Evolutionary conservation across 768 basidiomycete genomes (phyloP).

Genomic region (Russula emetica): DNA sequence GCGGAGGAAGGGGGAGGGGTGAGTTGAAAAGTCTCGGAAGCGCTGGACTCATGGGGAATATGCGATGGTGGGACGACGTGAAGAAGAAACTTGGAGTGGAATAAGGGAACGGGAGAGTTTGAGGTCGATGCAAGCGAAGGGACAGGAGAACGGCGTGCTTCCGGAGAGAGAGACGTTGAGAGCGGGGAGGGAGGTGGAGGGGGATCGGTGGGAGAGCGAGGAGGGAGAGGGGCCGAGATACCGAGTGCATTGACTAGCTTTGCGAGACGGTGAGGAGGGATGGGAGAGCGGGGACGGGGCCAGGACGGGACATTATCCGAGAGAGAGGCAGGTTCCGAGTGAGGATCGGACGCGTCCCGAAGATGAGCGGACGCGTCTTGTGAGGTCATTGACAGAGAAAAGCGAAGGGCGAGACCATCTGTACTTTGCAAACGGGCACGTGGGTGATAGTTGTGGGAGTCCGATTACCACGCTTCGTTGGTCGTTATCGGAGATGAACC

Average conservation of each 20-base stretch:
- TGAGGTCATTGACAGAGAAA: constrained; percentile 2
- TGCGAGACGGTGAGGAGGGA: constrained; percentile 72
- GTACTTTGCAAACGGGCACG: neutral
- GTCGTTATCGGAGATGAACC: constrained; percentile 12
- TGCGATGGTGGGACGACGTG: constrained; percentile 78
- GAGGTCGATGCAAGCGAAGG: constrained; percentile 39
- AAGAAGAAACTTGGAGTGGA: constrained; percentile 66
- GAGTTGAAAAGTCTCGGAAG: constrained; percentile 42
- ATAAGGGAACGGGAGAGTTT: constrained; percentile 36
- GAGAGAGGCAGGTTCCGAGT: constrained; percentile 23
- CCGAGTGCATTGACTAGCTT: constrained; percentile 85
- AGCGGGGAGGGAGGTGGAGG: constrained; percentile 18
- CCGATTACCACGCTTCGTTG: neutral
- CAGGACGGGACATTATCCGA: constrained; percentile 38
- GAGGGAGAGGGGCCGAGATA: constrained; percentile 68
- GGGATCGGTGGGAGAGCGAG: constrained; percentile 28
- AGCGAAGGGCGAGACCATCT: neutral
- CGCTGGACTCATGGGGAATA: constrained; percentile 60
- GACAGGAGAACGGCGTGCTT: constrained; percentile 35
- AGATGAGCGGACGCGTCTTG: constrained; percentile 1
- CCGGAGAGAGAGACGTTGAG: constrained; percentile 23
- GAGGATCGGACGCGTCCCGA: constrained; percentile 13
- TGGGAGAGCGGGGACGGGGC: constrained; percentile 64
- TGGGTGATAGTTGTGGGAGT: neutral
- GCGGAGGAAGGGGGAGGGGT: constrained; percentile 52